These are phyloP conservation scores for Penicillium samsonianum DNA, from an alignment of 495 filamentous ascomycete genomes.

Conservation along the genomic window DNA sequence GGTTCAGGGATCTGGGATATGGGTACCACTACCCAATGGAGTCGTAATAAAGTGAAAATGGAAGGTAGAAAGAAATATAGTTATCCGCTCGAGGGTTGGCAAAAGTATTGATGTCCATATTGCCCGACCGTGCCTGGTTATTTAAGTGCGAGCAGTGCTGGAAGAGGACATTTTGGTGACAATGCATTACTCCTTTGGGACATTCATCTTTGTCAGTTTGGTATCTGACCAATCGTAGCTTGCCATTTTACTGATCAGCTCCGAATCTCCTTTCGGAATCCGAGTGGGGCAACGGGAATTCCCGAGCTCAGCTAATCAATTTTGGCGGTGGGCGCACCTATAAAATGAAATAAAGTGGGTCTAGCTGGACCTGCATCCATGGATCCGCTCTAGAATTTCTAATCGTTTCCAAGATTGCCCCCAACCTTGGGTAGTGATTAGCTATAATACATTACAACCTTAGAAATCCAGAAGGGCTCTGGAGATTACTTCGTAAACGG, in stretches of 20 bases:
- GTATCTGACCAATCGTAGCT: neutral
- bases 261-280: neutral
- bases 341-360: neutral
- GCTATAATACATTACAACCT: too few relatives aligned
- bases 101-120: neutral
- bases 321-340: too few relatives aligned
- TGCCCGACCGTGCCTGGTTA: too few relatives aligned
- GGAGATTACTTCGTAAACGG: too few relatives aligned
- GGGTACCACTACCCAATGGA: neutral
- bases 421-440: too few relatives aligned
- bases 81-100: neutral
- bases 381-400: neutral
- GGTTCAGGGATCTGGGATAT: too few relatives aligned
- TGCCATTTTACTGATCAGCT: neutral
- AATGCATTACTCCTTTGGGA: neutral
- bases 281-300: neutral
- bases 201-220: neutral
- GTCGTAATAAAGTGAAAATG: neutral
- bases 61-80: neutral
- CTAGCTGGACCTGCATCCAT: neutral
- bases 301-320: neutral
- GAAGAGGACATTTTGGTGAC: neutral
- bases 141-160: too few relatives aligned
- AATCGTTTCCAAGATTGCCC: neutral
- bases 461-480: too few relatives aligned